phyloP scores from a whole-genome alignment of 441 rosid genomes.

The Populus hybrid region DNA sequence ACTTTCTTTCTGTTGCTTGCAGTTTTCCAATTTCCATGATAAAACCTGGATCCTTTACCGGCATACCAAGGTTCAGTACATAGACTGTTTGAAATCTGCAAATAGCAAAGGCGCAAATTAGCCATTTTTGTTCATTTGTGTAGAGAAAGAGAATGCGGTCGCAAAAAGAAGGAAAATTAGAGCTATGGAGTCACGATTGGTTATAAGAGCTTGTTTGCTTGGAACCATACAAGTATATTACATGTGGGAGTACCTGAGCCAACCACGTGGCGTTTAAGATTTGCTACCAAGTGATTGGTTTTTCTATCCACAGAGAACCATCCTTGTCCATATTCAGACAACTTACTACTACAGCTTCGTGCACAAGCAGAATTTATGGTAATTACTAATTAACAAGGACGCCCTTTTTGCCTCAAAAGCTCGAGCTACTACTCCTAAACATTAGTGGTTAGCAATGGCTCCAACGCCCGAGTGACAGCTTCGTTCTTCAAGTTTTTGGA shows the following conservation, averaged over 20 bases:
- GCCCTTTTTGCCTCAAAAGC: not conserved
- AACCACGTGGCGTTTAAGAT: not conserved
- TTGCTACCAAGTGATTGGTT: not conserved
- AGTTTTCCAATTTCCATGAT: not conserved
- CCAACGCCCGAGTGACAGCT: not conserved
- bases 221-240: not conserved
- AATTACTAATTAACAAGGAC: not conserved
- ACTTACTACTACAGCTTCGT: not conserved
- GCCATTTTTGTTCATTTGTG: not conserved
- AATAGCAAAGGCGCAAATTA: not conserved
- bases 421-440: not conserved
- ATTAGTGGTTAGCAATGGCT: not conserved
- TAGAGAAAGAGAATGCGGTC: not conserved
- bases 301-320: not conserved
- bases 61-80: not conserved
- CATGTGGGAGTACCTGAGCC: not conserved
- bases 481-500: not conserved
- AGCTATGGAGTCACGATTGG: not conserved
- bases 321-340: not conserved
- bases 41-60: not conserved
- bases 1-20: not conserved
- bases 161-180: not conserved
- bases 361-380: not conserved
- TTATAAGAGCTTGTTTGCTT: not conserved
- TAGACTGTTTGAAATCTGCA: not conserved